Evolutionary conservation across 306 rosid genomes (phyloP).

Genomic region (Prinsepia uniflora): DNA sequence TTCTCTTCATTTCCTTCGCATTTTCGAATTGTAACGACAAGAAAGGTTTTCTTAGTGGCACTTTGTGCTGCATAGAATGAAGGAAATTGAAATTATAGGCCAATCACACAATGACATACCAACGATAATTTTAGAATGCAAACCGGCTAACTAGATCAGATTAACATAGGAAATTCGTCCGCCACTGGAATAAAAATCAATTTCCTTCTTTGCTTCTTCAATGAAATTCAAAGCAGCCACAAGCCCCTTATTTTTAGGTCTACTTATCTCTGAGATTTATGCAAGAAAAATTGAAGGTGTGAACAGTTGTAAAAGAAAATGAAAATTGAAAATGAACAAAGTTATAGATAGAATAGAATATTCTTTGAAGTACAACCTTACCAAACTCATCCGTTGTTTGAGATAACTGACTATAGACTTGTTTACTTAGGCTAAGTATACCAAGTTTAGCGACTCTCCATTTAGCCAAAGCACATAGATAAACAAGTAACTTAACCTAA

Average conservation of each 20-base stretch:
- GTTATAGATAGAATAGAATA: no score
- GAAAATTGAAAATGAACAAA: no score
- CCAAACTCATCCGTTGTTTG: no score
- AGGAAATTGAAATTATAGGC: slow-evolving; percentile 16
- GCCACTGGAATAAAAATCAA: slow-evolving; percentile 80
- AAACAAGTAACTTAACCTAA: no score
- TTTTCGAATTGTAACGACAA: slow-evolving; percentile 84
- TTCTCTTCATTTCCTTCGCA: slow-evolving; percentile 92
- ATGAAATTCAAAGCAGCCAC: slow-evolving; percentile 64
- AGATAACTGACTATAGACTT: no score
- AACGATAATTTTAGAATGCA: slow-evolving; percentile 6
- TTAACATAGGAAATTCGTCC: slow-evolving; percentile 89
- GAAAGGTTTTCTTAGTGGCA: slow-evolving; percentile 70
- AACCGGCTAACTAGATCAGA: slow-evolving; percentile 80
- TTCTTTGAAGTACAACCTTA: no score
- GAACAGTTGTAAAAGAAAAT: no score
- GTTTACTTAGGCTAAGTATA: no score
- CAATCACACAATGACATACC: neutral
- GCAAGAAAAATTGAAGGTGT: slow-evolving; percentile 26
- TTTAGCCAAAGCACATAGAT: no score
- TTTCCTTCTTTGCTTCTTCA: slow-evolving; percentile 87
- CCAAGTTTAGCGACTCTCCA: no score
- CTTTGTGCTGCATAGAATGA: slow-evolving; percentile 62
- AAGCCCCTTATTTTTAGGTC: slow-evolving; percentile 82
- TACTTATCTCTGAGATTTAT: slow-evolving; percentile 85